Conservation (phyloP, 163 green algal species). For the Coccomyxa subellipsoidea region DNA sequence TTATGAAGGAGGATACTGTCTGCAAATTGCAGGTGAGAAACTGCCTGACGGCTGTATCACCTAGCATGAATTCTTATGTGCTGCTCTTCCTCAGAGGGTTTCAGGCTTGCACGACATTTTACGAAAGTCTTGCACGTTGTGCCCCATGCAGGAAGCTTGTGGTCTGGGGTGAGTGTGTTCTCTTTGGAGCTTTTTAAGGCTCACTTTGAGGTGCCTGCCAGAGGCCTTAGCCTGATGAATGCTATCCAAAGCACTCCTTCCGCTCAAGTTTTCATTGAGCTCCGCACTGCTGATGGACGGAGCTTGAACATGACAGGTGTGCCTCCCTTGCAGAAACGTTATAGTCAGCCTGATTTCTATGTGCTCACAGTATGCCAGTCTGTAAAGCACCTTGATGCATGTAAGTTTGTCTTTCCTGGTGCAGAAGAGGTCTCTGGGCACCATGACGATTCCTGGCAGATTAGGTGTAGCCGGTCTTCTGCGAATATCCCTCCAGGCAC, state of each 20-base stretch:
- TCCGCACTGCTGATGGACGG: neutral
- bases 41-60: neutral
- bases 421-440: too few species aligned
- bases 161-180: neutral
- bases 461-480: neutral
- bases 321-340: too few species aligned
- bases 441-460: neutral
- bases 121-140: neutral
- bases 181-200: neutral
- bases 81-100: too few species aligned
- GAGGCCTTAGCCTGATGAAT: neutral
- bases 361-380: too few species aligned
- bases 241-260: neutral
- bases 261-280: neutral
- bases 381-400: too few species aligned
- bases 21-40: neutral
- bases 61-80: too few species aligned
- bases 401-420: too few species aligned
- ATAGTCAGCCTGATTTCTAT: too few species aligned
- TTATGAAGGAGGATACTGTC: neutral
- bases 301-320: neutral
- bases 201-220: neutral
- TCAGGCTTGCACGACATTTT: neutral
- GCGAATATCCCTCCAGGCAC: neutral
- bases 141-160: neutral